Conservation (phyloP, 139 green algal genomes). For the Edaphochlamys debaryana region DNA sequence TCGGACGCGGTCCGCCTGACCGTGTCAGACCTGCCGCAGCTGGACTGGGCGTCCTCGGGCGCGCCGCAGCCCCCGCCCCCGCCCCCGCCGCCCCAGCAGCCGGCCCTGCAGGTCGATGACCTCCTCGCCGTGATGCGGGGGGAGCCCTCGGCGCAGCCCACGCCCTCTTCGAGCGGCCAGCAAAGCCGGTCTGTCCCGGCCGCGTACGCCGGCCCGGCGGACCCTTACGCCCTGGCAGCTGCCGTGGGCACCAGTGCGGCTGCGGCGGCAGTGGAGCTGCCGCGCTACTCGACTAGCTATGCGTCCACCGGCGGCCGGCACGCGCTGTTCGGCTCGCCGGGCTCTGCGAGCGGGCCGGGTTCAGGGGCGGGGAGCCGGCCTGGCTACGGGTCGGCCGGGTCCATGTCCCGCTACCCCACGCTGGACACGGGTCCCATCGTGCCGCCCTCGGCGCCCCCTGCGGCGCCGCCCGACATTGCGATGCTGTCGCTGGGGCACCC, state of each 20-base stretch:
- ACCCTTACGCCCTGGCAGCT: slow-evolving; percentile 28
- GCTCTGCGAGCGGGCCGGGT: neutral
- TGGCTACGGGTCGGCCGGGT: neutral
- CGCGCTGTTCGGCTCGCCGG: slow-evolving; percentile 51
- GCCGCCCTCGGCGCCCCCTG: slow-evolving; percentile 1
- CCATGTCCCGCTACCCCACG: slow-evolving; percentile 55
- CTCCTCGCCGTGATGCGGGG: slow-evolving; percentile 49
- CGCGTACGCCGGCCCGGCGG: no score
- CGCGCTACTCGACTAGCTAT: neutral
- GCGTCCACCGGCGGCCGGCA: slow-evolving; percentile 51
- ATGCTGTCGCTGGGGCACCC: slow-evolving; percentile 32
- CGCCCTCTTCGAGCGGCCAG: no score
- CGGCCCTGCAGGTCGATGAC: slow-evolving; percentile 42
- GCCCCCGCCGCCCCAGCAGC: neutral
- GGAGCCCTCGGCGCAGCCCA: neutral
- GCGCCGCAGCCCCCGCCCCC: neutral
- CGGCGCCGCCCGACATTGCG: neutral
- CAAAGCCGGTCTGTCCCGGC: no score
- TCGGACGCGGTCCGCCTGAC: slow-evolving; percentile 59
- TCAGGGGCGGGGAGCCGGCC: no score
- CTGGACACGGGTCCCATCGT: slow-evolving; percentile 53
- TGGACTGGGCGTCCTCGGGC: slow-evolving; percentile 63
- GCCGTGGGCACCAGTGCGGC: neutral
- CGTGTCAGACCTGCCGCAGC: slow-evolving; percentile 67
- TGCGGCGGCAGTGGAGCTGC: neutral